Evolutionary conservation across 371 early-diverging fungal species (phyloP).

Genomic region (Apophysomyces trapeziformis): DNA sequence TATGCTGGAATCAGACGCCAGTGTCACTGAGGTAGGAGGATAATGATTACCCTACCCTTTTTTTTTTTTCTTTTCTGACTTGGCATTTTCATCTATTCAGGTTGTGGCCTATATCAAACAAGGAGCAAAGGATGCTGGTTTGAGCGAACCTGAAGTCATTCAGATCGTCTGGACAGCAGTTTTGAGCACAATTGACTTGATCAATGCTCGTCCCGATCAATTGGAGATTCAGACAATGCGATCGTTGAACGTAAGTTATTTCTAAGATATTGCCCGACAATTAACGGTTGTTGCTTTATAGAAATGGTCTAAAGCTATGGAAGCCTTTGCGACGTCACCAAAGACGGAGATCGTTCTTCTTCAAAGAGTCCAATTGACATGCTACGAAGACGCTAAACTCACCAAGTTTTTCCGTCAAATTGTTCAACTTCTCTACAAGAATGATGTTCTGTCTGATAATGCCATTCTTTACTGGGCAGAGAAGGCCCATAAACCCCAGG

Average conservation of each 20-base stretch:
- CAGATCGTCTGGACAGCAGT: conserved; percentile 84
- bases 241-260: conserved; percentile 54
- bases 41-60: neutral
- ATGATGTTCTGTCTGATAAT: conserved; percentile 87
- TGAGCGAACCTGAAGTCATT: conserved; percentile 78
- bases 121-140: conserved; percentile 71
- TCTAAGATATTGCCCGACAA: conserved; percentile 1
- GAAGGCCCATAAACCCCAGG: conserved; percentile 87
- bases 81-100: conserved; percentile 28
- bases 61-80: conserved; percentile 8
- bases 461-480: conserved; percentile 93
- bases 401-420: conserved; percentile 86
- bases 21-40: conserved; percentile 42
- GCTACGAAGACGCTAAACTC: conserved; percentile 89
- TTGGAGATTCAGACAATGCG: conserved; percentile 76
- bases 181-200: conserved; percentile 76
- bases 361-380: conserved; percentile 80
- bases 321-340: conserved; percentile 75
- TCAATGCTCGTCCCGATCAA: conserved; percentile 77
- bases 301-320: conserved; percentile 73
- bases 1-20: conserved; percentile 61
- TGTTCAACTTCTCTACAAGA: conserved; percentile 82
- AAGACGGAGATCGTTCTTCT: conserved; percentile 86
- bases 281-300: conserved; percentile 11
- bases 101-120: conserved; percentile 67